Conservation (phyloP, 2,329 filamentous ascomycete genomes). For the Tolypocladium inflatum region DNA sequence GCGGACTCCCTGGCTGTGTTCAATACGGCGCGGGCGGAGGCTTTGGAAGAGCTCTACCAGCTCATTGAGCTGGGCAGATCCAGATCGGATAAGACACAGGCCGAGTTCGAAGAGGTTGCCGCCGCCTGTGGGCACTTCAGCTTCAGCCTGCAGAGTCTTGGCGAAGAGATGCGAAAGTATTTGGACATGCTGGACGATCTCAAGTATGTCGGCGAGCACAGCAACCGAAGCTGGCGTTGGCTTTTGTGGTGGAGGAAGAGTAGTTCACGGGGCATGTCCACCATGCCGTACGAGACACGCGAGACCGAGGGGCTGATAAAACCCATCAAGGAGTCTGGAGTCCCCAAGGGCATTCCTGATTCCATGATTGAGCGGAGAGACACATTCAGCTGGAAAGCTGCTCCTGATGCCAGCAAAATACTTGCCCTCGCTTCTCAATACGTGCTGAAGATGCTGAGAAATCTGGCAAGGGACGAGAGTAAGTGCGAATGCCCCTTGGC, state of each 20-base stretch:
- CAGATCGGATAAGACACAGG: constrained; percentile 59
- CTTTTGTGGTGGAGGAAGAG: constrained; percentile 58
- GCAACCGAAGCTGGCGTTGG: constrained; percentile 65
- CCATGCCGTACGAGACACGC: constrained; percentile 10
- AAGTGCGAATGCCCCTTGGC: constrained; percentile 9
- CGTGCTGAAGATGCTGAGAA: constrained; percentile 30
- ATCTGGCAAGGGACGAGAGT: constrained; percentile 39
- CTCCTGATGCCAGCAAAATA: constrained; percentile 28
- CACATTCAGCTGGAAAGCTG: constrained; percentile 38
- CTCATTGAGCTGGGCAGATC: constrained; percentile 58
- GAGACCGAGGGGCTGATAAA: constrained; percentile 27
- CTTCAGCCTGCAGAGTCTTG: constrained; percentile 78
- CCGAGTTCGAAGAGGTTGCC: constrained; percentile 85
- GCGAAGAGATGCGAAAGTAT: constrained; percentile 73
- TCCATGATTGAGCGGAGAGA: constrained; percentile 35
- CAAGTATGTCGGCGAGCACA: constrained; percentile 55
- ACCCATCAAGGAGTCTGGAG: constrained; percentile 35
- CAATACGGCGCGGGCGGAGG: constrained; percentile 58
- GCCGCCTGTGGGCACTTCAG: constrained; percentile 90
- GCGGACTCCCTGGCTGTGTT: constrained; percentile 67
- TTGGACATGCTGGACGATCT: constrained; percentile 73
- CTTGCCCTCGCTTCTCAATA: constrained; percentile 30
- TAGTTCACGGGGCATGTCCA: constrained; percentile 4
- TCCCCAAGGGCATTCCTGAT: constrained; percentile 40
- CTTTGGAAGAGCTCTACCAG: constrained; percentile 65